A percentile compares a stretch with the other conserved stretches of the same genome.
Conservation (phyloP, 495 filamentous ascomycete species). For the Neurospora sp. region DNA sequence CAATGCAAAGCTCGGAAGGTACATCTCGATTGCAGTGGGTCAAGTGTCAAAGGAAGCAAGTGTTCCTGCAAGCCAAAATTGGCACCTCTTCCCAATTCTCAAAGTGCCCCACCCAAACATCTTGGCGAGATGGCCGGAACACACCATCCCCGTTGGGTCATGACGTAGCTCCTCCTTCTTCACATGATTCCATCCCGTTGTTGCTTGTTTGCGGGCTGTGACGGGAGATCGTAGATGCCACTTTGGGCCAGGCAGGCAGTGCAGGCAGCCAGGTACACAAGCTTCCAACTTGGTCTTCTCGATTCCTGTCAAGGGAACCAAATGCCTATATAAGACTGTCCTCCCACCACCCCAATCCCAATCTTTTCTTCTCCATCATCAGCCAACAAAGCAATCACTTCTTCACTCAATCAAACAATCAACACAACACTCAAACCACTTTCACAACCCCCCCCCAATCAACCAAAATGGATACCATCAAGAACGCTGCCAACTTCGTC, state of each 20-base stretch:
- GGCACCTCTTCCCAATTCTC: not conserved
- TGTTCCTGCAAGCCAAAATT: not conserved
- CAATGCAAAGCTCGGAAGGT: not conserved
- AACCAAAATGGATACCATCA: slow-evolving; percentile 47
- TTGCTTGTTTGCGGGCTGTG: not conserved
- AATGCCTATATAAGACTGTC: slow-evolving; percentile 16
- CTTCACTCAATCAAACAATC: slow-evolving; percentile 8
- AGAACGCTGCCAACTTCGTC: slow-evolving; percentile 52
- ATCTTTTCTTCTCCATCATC: slow-evolving; percentile 19
- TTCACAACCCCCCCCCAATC: slow-evolving; percentile 3
- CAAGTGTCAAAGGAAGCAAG: not conserved
- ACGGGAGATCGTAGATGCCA: not conserved
- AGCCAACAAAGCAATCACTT: slow-evolving; percentile 19
- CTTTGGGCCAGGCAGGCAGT: not conserved
- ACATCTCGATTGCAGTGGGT: not conserved
- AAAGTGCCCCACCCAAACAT: not conserved
- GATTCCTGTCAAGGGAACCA: slow-evolving; percentile 4
- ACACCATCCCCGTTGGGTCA: not conserved
- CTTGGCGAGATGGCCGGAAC: not conserved
- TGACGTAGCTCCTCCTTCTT: not conserved
- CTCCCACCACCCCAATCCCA: slow-evolving; percentile 6
- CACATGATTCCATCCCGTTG: slow-evolving; percentile 5
- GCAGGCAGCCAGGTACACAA: slow-evolving; percentile 11
- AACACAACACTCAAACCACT: slow-evolving; percentile 14
- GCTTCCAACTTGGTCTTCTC: slow-evolving; percentile 5